phyloP scores from a whole-genome alignment of 106 monocot species.

The Ottelia alismoides region DNA sequence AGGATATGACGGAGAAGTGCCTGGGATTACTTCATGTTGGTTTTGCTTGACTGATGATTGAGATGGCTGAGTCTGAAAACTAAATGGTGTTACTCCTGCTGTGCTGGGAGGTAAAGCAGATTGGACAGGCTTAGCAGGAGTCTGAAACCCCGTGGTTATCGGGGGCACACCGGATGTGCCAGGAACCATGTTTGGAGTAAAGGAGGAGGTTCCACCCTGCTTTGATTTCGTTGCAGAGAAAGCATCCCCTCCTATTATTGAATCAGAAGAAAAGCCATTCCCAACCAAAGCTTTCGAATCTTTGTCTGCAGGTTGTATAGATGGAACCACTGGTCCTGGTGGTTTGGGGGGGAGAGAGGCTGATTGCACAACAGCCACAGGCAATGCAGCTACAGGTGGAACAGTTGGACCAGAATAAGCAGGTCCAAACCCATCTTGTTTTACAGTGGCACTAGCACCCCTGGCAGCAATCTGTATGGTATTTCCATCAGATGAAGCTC shows the following conservation, averaged over 20 bases:
- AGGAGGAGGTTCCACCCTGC: constrained; percentile 16
- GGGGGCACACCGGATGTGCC: constrained; percentile 11
- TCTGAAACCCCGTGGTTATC: constrained; percentile 19
- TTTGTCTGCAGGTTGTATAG: constrained; percentile 24
- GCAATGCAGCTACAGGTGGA: constrained; percentile 21
- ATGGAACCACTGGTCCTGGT: constrained; percentile 11
- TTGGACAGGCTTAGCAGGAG: constrained; percentile 23
- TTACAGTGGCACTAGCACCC: constrained; percentile 5
- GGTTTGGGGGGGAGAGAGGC: constrained; percentile 19
- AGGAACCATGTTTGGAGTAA: constrained; percentile 23
- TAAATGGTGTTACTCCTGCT: constrained; percentile 8
- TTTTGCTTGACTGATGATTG: constrained; percentile 34
- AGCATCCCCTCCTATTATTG: constrained; percentile 40
- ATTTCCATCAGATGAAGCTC: constrained; percentile 15
- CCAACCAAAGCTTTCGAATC: constrained; percentile 45
- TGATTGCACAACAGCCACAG: constrained; percentile 12
- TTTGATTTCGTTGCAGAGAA: constrained; percentile 40
- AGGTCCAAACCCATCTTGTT: constrained; percentile 19
- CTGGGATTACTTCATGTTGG: constrained; percentile 14
- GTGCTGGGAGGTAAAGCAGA: constrained; percentile 18
- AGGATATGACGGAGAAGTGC: constrained; percentile 5
- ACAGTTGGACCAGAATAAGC: constrained; percentile 13
- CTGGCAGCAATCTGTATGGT: constrained; percentile 16
- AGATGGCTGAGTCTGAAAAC: constrained; percentile 28
- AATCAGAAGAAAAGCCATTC: constrained; percentile 49